Evolutionary conservation across 2,329 filamentous ascomycete genomes (phyloP).

Genomic region (Cordyceps farinosa): DNA sequence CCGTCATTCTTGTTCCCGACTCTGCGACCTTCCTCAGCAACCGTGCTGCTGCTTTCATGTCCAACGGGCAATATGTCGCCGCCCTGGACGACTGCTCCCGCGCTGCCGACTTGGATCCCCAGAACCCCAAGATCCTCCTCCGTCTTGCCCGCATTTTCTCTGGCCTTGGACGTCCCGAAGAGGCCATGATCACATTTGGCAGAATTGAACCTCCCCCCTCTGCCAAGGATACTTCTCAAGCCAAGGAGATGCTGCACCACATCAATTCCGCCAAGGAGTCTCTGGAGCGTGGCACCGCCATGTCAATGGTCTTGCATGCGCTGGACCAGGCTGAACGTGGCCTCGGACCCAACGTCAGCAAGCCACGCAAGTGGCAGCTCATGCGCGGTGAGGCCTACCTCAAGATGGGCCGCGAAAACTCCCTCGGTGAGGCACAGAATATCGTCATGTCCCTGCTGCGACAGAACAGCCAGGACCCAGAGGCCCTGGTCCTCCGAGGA

Average conservation of each 20-base stretch:
- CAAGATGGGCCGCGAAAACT: conserved; percentile 87
- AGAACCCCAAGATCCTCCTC: conserved; percentile 83
- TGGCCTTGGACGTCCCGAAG: conserved; percentile 77
- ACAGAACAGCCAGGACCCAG: conserved; percentile 84
- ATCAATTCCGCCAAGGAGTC: conserved; percentile 76
- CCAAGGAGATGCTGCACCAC: conserved; percentile 80
- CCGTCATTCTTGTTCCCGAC: conserved; percentile 79
- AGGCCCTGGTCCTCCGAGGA: conserved; percentile 86
- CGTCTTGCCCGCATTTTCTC: conserved; percentile 89
- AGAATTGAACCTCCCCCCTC: conserved; percentile 78
- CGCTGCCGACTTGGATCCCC: conserved; percentile 77
- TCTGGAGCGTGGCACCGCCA: conserved; percentile 68
- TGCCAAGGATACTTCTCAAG: conserved; percentile 79
- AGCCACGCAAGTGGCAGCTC: conserved; percentile 89
- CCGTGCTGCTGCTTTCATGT: conserved; percentile 91
- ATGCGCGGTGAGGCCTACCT: conserved; percentile 89
- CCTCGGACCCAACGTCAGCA: conserved; percentile 69
- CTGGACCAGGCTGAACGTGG: conserved; percentile 85
- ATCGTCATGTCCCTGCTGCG: conserved; percentile 85
- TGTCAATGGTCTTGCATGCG: conserved; percentile 88
- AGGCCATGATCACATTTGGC: conserved; percentile 78
- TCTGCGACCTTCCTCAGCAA: conserved; percentile 92
- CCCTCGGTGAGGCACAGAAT: conserved; percentile 86
- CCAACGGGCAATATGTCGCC: conserved; percentile 70
- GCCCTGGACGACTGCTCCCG: conserved; percentile 84